Evolutionary conservation across 2,329 filamentous ascomycete species (phyloP).

Genomic region (Hirsutella minnesotensis): DNA sequence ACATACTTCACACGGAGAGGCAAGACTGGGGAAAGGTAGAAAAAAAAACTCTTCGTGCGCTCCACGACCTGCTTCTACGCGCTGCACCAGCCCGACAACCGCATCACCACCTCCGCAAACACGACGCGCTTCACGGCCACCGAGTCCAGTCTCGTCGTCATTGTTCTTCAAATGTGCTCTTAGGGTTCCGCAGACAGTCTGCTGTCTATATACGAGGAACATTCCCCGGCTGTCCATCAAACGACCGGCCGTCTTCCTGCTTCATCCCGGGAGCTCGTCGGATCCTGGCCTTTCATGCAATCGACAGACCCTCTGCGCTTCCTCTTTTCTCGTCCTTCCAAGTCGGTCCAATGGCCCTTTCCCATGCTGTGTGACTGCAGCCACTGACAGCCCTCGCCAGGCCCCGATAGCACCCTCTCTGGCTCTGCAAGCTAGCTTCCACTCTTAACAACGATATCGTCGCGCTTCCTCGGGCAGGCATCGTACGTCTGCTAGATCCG

Average conservation of each 20-base stretch:
- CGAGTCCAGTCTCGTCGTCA: neutral
- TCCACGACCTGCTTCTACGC: neutral
- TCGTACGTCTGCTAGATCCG: conserved; percentile 51
- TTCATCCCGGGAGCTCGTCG: neutral
- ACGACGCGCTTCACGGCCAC: neutral
- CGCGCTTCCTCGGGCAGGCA: conserved; percentile 10
- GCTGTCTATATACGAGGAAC: neutral
- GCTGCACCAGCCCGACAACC: neutral
- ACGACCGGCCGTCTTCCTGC: neutral
- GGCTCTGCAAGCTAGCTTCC: conserved; percentile 1
- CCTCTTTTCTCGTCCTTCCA: conserved; percentile 78
- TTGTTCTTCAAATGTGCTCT: neutral
- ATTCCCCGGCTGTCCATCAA: neutral
- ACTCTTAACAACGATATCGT: conserved; percentile 3
- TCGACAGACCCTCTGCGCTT: conserved; percentile 82
- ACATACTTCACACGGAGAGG: too few relatives aligned
- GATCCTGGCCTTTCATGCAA: conserved; percentile 64
- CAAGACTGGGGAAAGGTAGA: neutral
- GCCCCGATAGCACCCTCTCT: conserved; percentile 48
- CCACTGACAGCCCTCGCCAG: conserved; percentile 17
- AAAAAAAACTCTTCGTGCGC: neutral
- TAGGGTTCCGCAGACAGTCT: neutral
- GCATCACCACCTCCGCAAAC: too few relatives aligned
- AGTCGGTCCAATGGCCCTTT: conserved; percentile 43
- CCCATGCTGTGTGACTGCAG: neutral